A percentile compares a stretch with the other conserved stretches of the same genome.
These are phyloP conservation scores for Hypoxylon perforatum DNA, from an alignment of 495 filamentous ascomycete species.

Conservation along the genomic window DNA sequence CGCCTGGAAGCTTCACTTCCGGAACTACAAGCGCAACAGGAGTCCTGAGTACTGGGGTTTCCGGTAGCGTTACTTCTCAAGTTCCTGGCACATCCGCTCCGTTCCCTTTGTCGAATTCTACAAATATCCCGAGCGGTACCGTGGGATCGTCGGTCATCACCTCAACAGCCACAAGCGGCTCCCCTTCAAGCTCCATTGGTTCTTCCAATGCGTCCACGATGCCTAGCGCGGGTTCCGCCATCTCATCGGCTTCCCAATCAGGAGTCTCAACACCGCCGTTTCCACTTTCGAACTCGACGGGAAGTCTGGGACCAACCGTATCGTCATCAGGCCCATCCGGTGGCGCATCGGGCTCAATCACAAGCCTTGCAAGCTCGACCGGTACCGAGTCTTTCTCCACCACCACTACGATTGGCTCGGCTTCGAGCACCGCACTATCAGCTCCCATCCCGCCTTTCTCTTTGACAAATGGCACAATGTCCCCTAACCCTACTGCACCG, in stretches of 20 bases:
- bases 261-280: slow-evolving; percentile 25
- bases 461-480: slow-evolving; percentile 37
- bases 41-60: slow-evolving; percentile 9
- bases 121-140: background rate
- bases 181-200: background rate
- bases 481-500: slow-evolving; percentile 32
- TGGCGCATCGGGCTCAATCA: background rate
- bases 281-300: slow-evolving; percentile 31
- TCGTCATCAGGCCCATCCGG: slow-evolving; percentile 13
- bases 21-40: slow-evolving; percentile 1
- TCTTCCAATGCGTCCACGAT: slow-evolving; percentile 7
- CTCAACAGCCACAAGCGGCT: slow-evolving; percentile 17
- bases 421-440: slow-evolving; percentile 21
- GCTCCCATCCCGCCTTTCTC: slow-evolving; percentile 36
- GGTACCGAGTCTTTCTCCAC: slow-evolving; percentile 13
- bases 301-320: slow-evolving; percentile 3
- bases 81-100: slow-evolving; percentile 19
- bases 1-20: slow-evolving; percentile 3
- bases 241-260: slow-evolving; percentile 3
- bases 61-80: slow-evolving; percentile 10
- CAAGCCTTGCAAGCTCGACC: slow-evolving; percentile 5
- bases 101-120: slow-evolving; percentile 43
- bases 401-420: slow-evolving; percentile 18
- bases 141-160: background rate
- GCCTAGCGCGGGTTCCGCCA: slow-evolving; percentile 17